These are phyloP conservation scores for Starmerella gropengiesseri DNA, from an alignment of 805 yeast genomes.

Conservation along the genomic window DNA sequence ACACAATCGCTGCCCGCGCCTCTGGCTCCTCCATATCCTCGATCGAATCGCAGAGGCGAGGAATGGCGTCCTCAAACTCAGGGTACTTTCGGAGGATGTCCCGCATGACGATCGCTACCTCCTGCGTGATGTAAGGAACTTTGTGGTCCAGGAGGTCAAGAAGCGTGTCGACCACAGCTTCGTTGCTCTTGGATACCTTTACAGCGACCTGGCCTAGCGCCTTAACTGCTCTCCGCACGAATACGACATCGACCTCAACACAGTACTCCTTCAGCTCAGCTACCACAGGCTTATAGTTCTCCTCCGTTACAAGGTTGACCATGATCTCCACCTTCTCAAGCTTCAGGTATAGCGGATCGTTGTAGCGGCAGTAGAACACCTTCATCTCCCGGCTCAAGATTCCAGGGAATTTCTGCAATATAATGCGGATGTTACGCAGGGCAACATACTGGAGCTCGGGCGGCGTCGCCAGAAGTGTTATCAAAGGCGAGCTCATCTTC, in stretches of 20 bases:
- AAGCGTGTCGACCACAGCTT: constrained; percentile 57
- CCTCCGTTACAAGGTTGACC: constrained; percentile 59
- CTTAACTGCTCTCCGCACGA: constrained; percentile 79
- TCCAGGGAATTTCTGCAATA: constrained; percentile 78
- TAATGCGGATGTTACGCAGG: constrained; percentile 76
- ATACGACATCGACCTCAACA: constrained; percentile 74
- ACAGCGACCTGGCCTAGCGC: constrained; percentile 88
- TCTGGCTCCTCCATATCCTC: constrained; percentile 71
- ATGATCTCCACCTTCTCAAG: constrained; percentile 88
- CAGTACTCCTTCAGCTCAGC: constrained; percentile 80
- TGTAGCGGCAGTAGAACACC: constrained; percentile 80
- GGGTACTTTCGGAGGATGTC: constrained; percentile 67
- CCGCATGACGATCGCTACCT: constrained; percentile 61
- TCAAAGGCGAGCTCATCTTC: constrained; percentile 74
- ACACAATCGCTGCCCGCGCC: constrained; percentile 62
- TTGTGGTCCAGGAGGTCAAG: constrained; percentile 50
- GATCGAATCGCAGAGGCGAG: constrained; percentile 35
- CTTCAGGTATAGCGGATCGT: constrained; percentile 85
- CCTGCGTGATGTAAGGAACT: constrained; percentile 65
- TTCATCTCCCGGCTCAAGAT: constrained; percentile 68
- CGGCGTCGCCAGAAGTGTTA: constrained; percentile 73
- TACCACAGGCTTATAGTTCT: constrained; percentile 52
- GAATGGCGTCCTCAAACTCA: constrained; percentile 44
- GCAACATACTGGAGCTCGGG: constrained; percentile 95
- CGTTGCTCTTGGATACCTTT: constrained; percentile 53